These are phyloP conservation scores for Cudoniella acicularis DNA, from an alignment of 495 filamentous ascomycete genomes.

Conservation along the genomic window DNA sequence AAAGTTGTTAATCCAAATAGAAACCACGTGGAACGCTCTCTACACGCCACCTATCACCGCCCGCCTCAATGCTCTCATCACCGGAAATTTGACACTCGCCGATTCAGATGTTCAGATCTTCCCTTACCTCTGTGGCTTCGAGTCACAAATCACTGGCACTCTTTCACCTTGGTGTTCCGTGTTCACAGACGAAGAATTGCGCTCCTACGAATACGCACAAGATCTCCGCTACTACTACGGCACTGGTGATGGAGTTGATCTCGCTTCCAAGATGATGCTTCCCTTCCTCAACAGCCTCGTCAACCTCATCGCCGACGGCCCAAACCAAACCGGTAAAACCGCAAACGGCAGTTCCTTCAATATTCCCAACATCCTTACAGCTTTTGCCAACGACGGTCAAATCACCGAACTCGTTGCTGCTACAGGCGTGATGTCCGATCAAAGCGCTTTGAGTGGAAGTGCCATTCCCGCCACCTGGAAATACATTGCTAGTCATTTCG, in stretches of 20 bases:
- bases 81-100: slow-evolving; percentile 46
- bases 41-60: slow-evolving; percentile 47
- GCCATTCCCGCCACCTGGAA: slow-evolving; percentile 34
- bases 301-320: slow-evolving; percentile 41
- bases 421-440: slow-evolving; percentile 50
- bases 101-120: slow-evolving; percentile 48
- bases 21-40: slow-evolving; percentile 35
- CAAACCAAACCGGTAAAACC: slow-evolving; percentile 37
- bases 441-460: slow-evolving; percentile 37
- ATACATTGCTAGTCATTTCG: slow-evolving; percentile 41
- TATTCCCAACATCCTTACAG: slow-evolving; percentile 45
- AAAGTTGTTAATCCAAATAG: neutral
- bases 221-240: slow-evolving; percentile 59
- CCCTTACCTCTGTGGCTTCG: slow-evolving; percentile 59
- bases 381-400: slow-evolving; percentile 58
- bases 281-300: slow-evolving; percentile 48
- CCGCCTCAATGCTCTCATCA: slow-evolving; percentile 44
- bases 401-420: slow-evolving; percentile 51
- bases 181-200: slow-evolving; percentile 49
- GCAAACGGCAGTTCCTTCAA: slow-evolving; percentile 35
- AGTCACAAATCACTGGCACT: slow-evolving; percentile 53
- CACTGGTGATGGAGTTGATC: slow-evolving; percentile 46
- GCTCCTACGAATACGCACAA: slow-evolving; percentile 54
- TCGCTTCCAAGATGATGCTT: slow-evolving; percentile 44
- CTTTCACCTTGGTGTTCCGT: slow-evolving; percentile 51